Percentiles rank a stretch among this genome's conserved stretches.
Evolutionary conservation across 495 filamentous ascomycete species (phyloP).

Genomic region (Hypoxylon lienhwacheense): DNA sequence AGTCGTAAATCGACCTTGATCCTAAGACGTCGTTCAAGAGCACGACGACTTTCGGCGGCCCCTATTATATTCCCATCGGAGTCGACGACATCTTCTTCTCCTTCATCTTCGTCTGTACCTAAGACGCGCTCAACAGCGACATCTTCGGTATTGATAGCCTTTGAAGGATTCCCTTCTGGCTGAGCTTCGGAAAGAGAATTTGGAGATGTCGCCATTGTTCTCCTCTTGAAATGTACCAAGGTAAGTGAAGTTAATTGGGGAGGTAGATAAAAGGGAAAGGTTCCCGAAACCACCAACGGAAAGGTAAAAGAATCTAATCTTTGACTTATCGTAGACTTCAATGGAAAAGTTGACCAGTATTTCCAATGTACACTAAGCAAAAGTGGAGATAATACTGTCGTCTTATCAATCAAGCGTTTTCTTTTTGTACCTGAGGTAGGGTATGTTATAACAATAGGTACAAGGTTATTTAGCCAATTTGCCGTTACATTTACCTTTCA

Average conservation of each 20-base stretch:
- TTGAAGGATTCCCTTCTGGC: conserved; percentile 7
- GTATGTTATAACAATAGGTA: no score
- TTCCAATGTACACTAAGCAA: conserved; percentile 32
- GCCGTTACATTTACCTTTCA: conserved; percentile 1
- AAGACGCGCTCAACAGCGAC: conserved; percentile 20
- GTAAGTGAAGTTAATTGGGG: background rate
- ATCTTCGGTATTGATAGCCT: conserved; percentile 14
- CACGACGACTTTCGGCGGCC: conserved; percentile 1
- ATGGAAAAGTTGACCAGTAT: conserved; percentile 9
- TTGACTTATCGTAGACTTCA: conserved; percentile 23
- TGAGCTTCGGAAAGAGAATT: background rate
- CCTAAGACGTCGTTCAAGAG: conserved; percentile 48
- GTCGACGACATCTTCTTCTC: background rate
- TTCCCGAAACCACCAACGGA: conserved; percentile 2
- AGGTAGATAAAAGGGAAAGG: no score
- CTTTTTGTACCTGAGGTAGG: conserved; percentile 8
- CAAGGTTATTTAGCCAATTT: conserved; percentile 23
- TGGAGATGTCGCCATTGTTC: conserved; percentile 17
- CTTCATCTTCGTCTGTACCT: conserved; percentile 14
- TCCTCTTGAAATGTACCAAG: background rate
- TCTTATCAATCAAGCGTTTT: conserved; percentile 27
- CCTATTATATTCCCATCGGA: background rate
- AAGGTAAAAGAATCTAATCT: background rate
- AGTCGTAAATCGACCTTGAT: conserved; percentile 72
- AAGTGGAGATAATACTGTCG: conserved; percentile 12